Base-by-base conservation (phyloP, 164 flowering plant species). In the Annona cherimola region DNA sequence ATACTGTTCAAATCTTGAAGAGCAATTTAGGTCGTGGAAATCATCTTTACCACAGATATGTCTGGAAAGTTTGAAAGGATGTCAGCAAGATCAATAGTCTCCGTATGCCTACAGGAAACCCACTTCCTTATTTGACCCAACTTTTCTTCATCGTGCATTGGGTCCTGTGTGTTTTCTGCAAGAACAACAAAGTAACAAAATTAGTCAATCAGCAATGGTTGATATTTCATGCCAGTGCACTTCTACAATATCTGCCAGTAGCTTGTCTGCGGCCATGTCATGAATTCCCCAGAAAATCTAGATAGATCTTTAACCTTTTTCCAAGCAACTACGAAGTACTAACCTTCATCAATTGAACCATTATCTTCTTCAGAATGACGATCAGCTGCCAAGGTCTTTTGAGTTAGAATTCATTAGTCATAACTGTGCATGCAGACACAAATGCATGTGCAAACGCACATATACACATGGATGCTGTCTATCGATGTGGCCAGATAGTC, bases 81-180 rank as follows among this genome's bases (percentile, higher is more conserved):
- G 75, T 91, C 94, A 68, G 89, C 83, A 42, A 90, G 83, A 71
- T 88, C 93, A 70, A 92, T 64, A 44, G 78, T 82, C 64, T 87
- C 89, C 39, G 76, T 81, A 71, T 86, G 91, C 78, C 76, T 69
- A 61, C 82, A 79, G 67, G 45, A 76, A 76, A 94, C 83, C 98
- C 99, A 94, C 41, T 89, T 90, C 80, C 84, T 91, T 7, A 94
- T 80, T 26, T 89, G 83, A 39, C 75, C 70, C 68, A 85, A 73
- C 75, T 91, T 94, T 43, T 83, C 83, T 77, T 83, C 91, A 74
- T 90, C 89, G 77, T 91, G 94, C 69, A 60, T 78, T 26, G 87
- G 84, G 79, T 94, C 94, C 71, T 94, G 94, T 42, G 98, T 92
- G 76, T 84, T 82, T 79, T 92, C 98, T 89, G 80, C 77, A 74